Base-by-base conservation (phyloP, 371 early-diverging fungal genomes). In the Lichtheimia hyalospora region DNA sequence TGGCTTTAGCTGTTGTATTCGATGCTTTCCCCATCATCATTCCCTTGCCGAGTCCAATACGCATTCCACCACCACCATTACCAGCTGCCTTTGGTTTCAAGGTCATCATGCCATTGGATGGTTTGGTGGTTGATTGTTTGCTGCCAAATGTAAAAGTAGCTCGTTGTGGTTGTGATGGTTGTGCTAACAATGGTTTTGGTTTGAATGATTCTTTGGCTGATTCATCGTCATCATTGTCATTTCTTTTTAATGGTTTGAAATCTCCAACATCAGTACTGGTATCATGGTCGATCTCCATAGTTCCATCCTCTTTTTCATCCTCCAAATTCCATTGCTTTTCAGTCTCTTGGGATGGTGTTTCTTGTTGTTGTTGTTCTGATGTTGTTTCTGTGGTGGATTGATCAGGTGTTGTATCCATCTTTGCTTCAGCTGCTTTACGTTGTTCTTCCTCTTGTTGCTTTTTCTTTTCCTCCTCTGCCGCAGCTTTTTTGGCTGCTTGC, bases 401-500 rank as follows among this genome's bases (percentile, higher is more conserved):
- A 23, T 62, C 60, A 21, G 63, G 51, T 16, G 50, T 64, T 49
- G 40, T 52, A 18, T 58, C 49, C 14, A 48, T 40, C 57, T 49
- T 18, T 13, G 54, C 54, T 41, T 62, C 27, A 10, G 39, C 66
- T 18, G 61, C 52, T 21, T 71, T 58, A 3, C 41, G 67, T 23
- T 59, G 53, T 58, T 52, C 55, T 24, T 23, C 64, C 25, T 39
- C 41, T 15, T 60, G 49, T 50, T 48, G 28, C 49, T 57, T 60
- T 50, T 65, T 60, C 54, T 63, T 70, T 21, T 48, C 66, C 21
- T 75, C 82, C 18, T 73, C 74, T 20, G 74, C 77, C 16, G 71
- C 60, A 5, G 54, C 70, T 61, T 84, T 79, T 13, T 72, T 77
- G 3, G 81, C 82, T 56, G 89, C 86, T 49, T 79, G 70, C 51